Percentiles rank a stretch among this genome's conserved stretches.
Conservation (phyloP, 352 stramenopile species). For the Globisporangium canariense region DNA sequence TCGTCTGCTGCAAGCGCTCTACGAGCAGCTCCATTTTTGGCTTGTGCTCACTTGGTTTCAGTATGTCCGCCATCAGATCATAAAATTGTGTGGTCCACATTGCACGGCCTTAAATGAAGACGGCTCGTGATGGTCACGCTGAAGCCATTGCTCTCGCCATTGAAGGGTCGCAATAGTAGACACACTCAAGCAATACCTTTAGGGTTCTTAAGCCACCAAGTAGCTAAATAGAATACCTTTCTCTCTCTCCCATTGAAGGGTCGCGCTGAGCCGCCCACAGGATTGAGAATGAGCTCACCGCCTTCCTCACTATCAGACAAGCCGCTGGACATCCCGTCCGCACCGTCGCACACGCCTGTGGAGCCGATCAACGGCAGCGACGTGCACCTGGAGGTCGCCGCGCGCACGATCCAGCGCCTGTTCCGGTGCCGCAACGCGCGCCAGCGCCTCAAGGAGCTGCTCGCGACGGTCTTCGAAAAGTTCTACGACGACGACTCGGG, state of each 20-base stretch:
- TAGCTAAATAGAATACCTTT: too few species aligned
- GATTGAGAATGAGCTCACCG: neutral
- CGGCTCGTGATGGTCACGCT: too few species aligned
- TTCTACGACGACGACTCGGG: slow-evolving; percentile 70
- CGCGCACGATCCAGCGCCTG: slow-evolving; percentile 50
- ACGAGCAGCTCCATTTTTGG: slow-evolving; percentile 3
- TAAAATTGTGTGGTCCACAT: too few species aligned
- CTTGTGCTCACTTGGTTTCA: neutral
- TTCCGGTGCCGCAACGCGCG: slow-evolving; percentile 52
- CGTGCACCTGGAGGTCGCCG: slow-evolving; percentile 19
- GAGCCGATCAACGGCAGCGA: slow-evolving; percentile 20
- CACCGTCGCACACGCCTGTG: slow-evolving; percentile 20
- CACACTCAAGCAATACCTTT: too few species aligned
- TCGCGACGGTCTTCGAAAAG: slow-evolving; percentile 61
- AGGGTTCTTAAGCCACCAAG: too few species aligned
- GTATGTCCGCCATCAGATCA: too few species aligned
- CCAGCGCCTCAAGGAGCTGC: slow-evolving; percentile 34
- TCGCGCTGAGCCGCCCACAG: too few species aligned
- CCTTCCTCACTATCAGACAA: too few species aligned
- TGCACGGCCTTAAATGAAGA: too few species aligned
- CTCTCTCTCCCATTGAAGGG: too few species aligned
- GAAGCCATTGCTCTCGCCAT: too few species aligned
- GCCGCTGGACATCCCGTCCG: slow-evolving; percentile 7
- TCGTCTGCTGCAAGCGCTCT: neutral
- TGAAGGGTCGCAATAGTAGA: too few species aligned